Evolutionary conservation across 2,329 filamentous ascomycete genomes (phyloP).

Genomic region (Fusarium sulawesiense): DNA sequence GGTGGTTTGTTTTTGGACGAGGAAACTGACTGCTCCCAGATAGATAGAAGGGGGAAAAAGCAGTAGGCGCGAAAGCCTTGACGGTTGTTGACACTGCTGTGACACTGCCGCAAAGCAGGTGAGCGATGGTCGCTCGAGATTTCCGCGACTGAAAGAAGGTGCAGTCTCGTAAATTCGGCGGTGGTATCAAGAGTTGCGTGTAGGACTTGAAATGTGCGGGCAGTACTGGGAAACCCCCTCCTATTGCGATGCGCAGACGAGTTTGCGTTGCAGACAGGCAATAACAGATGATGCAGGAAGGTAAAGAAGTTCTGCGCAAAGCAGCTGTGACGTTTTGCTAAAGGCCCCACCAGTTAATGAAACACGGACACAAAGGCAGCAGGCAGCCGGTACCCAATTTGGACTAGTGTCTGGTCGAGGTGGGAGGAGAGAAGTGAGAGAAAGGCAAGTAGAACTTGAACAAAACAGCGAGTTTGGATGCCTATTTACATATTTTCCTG

Average conservation of each 20-base stretch:
- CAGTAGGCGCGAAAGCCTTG: background rate
- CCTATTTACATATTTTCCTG: background rate
- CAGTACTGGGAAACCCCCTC: background rate
- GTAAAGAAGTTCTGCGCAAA: constrained; percentile 33
- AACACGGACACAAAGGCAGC: constrained; percentile 30
- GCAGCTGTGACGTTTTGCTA: constrained; percentile 42
- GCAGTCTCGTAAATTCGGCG: constrained; percentile 14
- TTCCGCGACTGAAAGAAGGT: constrained; percentile 16
- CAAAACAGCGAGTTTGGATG: background rate
- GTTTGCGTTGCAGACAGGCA: constrained; percentile 4
- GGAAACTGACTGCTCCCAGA: background rate
- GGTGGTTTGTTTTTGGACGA: background rate
- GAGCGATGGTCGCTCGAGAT: constrained; percentile 7
- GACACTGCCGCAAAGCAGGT: constrained; percentile 5
- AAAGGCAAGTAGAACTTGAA: background rate
- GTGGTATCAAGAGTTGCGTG: background rate
- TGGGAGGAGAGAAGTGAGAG: background rate
- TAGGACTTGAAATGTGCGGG: background rate
- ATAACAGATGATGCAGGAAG: constrained; percentile 10
- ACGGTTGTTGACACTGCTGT: background rate
- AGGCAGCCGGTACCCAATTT: constrained; percentile 31
- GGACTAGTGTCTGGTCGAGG: constrained; percentile 22
- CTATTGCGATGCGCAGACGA: constrained; percentile 10
- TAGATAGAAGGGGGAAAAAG: background rate
- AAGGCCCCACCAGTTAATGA: constrained; percentile 36